Conservation (phyloP, 768 basidiomycete species). For the Mycena olivaceomarginata region DNA sequence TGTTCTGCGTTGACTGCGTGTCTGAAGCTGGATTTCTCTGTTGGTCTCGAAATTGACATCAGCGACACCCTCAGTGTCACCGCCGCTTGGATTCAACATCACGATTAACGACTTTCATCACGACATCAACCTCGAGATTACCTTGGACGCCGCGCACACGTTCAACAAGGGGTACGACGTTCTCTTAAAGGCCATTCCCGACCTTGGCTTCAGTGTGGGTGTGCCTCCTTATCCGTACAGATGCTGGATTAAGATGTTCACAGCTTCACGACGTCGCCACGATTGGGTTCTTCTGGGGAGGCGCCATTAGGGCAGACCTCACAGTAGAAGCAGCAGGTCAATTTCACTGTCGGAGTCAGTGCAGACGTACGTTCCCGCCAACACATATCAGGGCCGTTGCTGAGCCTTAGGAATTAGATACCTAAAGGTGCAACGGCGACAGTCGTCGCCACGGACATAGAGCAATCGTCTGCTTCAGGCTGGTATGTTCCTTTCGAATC, state of each 20-base stretch:
- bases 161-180: conserved; percentile 23
- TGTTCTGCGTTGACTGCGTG: conserved; percentile 38
- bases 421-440: conserved; percentile 25
- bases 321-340: neutral
- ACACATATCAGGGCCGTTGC: too few relatives aligned
- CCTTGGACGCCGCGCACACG: neutral
- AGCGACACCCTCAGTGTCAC: neutral
- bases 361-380: conserved; percentile 1
- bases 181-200: conserved; percentile 11
- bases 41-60: conserved; percentile 32
- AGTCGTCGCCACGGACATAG: conserved; percentile 4
- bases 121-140: conserved; percentile 35
- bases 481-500: neutral
- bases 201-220: conserved; percentile 24
- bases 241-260: neutral
- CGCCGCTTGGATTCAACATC: conserved; percentile 20
- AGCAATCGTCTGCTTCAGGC: conserved; percentile 31
- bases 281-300: conserved; percentile 38
- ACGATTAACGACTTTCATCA: conserved; percentile 34
- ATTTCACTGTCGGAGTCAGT: conserved; percentile 38
- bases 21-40: conserved; percentile 23
- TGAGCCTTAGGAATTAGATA: conserved; percentile 14
- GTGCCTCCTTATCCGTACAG: neutral
- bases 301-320: conserved; percentile 4
- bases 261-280: conserved; percentile 16